Base-by-base conservation (phyloP, 805 yeast genomes). In the Suhomyces vadensis region DNA sequence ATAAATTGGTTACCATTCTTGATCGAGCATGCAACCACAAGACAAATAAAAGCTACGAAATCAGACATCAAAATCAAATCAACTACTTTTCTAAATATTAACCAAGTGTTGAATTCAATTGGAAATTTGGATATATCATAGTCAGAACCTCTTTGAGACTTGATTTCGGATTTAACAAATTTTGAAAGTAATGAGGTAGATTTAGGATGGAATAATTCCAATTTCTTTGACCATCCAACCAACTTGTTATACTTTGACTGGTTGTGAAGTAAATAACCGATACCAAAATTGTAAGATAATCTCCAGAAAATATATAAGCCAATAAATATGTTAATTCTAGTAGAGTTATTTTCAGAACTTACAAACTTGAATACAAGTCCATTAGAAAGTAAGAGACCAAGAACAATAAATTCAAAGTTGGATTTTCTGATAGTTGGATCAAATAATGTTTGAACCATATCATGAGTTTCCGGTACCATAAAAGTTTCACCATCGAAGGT, bases 51-150 rank as follows among this genome's bases (percentile, higher is more conserved):
- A 16, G 87, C 78, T 21, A 83, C 77, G 60, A 87, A 87, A 65
- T 87, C 96, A 62, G 82, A 86, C 95, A 87, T 87, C 56, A 87
- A 73, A 42, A 87, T 81, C 61, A 87, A 74, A 62, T 87, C 95
- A 11, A 88, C 95, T 42, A 83, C 73, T 58, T 83, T 86, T 42
- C 96, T 73, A 64, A 84, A 87, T 10, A 87, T 58, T 27, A 88
- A 71, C 96, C 96, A 87, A 23, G 91, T 81, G 62, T 86, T 87
- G 67, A 83, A 83, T 60, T 87, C 95, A 41, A 78, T 69, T 1
- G 96, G 96, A 29, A 62, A 62, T 19, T 50, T 43, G 16, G 47
- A 21, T 24, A 68, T 55, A 25, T 54, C 45, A 53, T 69, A 71
- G 7, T 55, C 40, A 4, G 50, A 25, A 13, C 75, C 74, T 68